Percentiles rank a stretch among this genome's conserved stretches.
Evolutionary conservation across 192 early-diverging fungal species (phyloP).

Genomic region (Entomortierella beljakovae): DNA sequence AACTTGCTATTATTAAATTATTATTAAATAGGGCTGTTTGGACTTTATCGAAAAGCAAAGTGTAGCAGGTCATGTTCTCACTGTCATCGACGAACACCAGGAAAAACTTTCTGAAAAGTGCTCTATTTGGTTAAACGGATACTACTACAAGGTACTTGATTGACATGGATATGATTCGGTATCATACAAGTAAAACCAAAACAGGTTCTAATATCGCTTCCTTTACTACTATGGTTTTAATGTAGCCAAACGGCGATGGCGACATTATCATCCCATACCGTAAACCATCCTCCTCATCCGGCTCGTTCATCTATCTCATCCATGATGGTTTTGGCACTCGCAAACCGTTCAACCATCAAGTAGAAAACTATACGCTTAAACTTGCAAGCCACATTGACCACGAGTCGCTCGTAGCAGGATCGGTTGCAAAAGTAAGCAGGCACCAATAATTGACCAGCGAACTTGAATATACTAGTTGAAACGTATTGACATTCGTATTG

Average conservation of each 20-base stretch:
- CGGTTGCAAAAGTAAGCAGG: slow-evolving; percentile 43
- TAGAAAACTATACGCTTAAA: slow-evolving; percentile 52
- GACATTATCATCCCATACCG: slow-evolving; percentile 59
- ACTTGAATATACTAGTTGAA: too few relatives aligned
- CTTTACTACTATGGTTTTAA: neutral
- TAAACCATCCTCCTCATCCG: neutral
- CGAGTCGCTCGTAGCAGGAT: slow-evolving; percentile 50
- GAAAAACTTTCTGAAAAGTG: slow-evolving; percentile 29
- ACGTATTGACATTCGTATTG: too few relatives aligned
- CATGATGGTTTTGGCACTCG: slow-evolving; percentile 56
- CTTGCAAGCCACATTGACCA: slow-evolving; percentile 59
- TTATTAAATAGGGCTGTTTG: slow-evolving; percentile 51
- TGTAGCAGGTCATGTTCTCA: slow-evolving; percentile 59
- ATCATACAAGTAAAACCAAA: too few relatives aligned
- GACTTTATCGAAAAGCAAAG: slow-evolving; percentile 56
- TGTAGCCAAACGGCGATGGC: slow-evolving; percentile 54
- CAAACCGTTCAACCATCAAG: slow-evolving; percentile 22
- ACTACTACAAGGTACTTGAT: slow-evolving; percentile 60
- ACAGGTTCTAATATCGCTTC: too few relatives aligned
- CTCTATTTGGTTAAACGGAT: slow-evolving; percentile 54
- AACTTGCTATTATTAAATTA: neutral
- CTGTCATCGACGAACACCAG: slow-evolving; percentile 56
- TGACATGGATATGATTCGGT: too few relatives aligned
- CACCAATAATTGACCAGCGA: too few relatives aligned
- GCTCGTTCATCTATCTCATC: slow-evolving; percentile 35